These are phyloP conservation scores for Ophioceras dolichostomum DNA, from an alignment of 2,329 filamentous ascomycete genomes.

Conservation along the genomic window DNA sequence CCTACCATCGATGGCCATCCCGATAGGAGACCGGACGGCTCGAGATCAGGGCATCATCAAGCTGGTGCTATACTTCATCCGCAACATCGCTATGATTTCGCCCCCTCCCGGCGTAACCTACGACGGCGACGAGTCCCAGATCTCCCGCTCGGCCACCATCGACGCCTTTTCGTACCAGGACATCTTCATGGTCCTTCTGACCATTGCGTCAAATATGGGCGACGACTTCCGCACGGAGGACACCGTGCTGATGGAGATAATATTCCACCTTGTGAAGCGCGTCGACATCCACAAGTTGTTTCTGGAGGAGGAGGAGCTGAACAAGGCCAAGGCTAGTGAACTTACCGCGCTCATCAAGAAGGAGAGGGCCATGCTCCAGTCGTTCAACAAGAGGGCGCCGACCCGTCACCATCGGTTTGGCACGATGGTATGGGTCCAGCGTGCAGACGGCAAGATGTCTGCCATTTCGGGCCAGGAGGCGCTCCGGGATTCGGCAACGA, in stretches of 20 bases:
- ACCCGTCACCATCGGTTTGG: conserved; percentile 90
- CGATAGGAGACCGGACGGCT: conserved; percentile 60
- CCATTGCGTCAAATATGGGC: conserved; percentile 81
- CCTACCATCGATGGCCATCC: conserved; percentile 72
- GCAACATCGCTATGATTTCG: conserved; percentile 78
- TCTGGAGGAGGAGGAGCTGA: conserved; percentile 63
- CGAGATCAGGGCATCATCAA: conserved; percentile 90
- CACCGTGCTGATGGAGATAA: conserved; percentile 74
- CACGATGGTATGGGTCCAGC: conserved; percentile 93
- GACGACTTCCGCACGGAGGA: conserved; percentile 89
- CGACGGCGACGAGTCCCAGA: conserved; percentile 81
- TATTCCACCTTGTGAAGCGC: conserved; percentile 88
- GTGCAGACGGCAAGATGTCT: conserved; percentile 71
- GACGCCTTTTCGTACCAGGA: conserved; percentile 86
- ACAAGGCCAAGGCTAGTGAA: conserved; percentile 58
- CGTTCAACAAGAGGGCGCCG: conserved; percentile 65
- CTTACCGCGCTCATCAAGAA: conserved; percentile 64
- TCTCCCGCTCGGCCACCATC: conserved; percentile 78
- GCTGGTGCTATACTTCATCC: conserved; percentile 75
- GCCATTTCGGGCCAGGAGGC: conserved; percentile 84
- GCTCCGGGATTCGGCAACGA: conserved; percentile 57
- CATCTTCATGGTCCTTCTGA: conserved; percentile 74
- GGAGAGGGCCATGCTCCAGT: conserved; percentile 71
- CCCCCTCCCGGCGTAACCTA: conserved; percentile 60
- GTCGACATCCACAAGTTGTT: conserved; percentile 78